These are phyloP conservation scores for Mortierella sp. DNA, from an alignment of 371 early-diverging fungal genomes.

Conservation along the genomic window DNA sequence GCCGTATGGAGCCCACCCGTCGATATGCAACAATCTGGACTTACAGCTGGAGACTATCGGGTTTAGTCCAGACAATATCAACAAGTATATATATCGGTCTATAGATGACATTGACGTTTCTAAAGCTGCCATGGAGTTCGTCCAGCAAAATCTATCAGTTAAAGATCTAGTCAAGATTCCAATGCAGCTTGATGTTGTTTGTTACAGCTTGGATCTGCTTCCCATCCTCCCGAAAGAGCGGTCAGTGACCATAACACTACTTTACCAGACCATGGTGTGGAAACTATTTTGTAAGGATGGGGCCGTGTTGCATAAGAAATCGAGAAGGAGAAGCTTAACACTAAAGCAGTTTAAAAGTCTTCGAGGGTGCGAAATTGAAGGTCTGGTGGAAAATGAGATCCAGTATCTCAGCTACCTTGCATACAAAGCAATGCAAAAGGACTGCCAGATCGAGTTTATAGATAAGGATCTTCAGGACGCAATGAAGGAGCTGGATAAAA, in stretches of 20 bases:
- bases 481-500: no score
- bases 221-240: background rate
- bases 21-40: slow-evolving; percentile 6
- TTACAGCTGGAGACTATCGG: slow-evolving; percentile 30
- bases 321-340: no score
- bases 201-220: slow-evolving; percentile 21
- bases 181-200: slow-evolving; percentile 26
- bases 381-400: no score
- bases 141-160: slow-evolving; percentile 11
- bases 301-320: background rate
- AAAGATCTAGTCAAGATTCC: slow-evolving; percentile 27
- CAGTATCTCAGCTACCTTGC: no score
- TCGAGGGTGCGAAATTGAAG: no score
- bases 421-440: no score
- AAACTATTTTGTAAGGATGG: slow-evolving; percentile 22
- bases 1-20: slow-evolving; percentile 1
- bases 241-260: slow-evolving; percentile 7
- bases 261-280: slow-evolving; percentile 18
- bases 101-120: slow-evolving; percentile 1
- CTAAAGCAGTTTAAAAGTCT: no score
- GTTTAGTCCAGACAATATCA: slow-evolving; percentile 24
- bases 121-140: slow-evolving; percentile 14
- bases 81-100: no score
- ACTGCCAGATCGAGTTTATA: no score
- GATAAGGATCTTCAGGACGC: no score